A percentile compares a stretch with the other conserved stretches of the same genome.
phyloP scores from a whole-genome alignment of 1,139 yeast species.

The Zygotorulaspora mrakii region DNA sequence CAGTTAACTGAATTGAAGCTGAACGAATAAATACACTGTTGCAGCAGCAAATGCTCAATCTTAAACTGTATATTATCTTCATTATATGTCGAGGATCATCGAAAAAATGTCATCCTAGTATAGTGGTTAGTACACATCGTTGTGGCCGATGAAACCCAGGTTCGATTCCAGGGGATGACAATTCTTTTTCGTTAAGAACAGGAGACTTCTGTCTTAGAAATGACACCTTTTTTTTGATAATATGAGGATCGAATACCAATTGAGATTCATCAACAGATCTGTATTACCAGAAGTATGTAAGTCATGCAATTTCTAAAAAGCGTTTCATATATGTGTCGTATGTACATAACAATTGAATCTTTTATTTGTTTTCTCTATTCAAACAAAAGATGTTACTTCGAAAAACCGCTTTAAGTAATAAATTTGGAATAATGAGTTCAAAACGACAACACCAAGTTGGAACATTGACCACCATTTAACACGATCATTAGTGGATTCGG shows the following conservation, averaged over 20 bases:
- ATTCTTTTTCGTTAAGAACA: background rate
- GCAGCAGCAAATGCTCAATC: no score
- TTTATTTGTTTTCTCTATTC: constrained; percentile 23
- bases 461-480: constrained; percentile 98
- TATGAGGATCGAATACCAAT: no score
- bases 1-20: no score
- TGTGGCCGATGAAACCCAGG: constrained; percentile 43
- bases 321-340: constrained; percentile 4
- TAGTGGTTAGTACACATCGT: constrained; percentile 36
- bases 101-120: constrained; percentile 24
- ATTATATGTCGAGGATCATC: no score
- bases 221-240: no score
- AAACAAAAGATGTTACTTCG: constrained; percentile 88
- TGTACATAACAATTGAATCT: constrained; percentile 1
- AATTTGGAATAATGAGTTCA: constrained; percentile 87
- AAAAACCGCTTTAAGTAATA: constrained; percentile 91
- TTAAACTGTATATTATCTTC: no score
- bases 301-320: no score
- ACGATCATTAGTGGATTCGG: constrained; percentile 93
- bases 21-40: no score
- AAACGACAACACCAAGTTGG: constrained; percentile 81
- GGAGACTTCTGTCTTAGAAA: no score
- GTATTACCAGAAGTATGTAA: no score
- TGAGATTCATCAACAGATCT: background rate
- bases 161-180: constrained; percentile 40